These are phyloP conservation scores for Linderina pennispora DNA, from an alignment of 192 early-diverging fungal genomes.

Conservation along the genomic window DNA sequence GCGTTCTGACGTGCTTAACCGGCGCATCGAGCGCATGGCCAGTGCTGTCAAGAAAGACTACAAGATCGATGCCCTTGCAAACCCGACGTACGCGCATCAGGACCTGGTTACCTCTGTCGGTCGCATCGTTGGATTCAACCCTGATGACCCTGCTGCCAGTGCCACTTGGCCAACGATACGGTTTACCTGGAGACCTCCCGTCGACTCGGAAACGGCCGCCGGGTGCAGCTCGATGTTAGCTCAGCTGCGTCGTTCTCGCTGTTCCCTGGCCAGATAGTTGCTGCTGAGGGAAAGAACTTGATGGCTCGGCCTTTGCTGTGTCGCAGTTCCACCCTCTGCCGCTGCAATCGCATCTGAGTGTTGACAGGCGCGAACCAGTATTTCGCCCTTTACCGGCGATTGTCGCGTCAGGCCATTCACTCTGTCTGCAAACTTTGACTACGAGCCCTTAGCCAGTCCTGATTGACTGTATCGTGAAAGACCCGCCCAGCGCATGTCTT, in stretches of 20 bases:
- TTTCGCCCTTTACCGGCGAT: constrained; percentile 48
- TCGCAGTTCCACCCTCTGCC: constrained; percentile 54
- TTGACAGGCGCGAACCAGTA: constrained; percentile 1
- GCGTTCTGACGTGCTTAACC: constrained; percentile 33
- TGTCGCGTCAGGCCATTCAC: constrained; percentile 86
- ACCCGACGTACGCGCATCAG: constrained; percentile 51
- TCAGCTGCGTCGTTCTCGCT: constrained; percentile 57
- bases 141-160: constrained; percentile 52
- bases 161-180: constrained; percentile 32
- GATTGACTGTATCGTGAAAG: constrained; percentile 49
- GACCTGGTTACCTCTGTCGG: constrained; percentile 64
- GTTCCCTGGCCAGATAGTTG: constrained; percentile 89
- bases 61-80: constrained; percentile 40
- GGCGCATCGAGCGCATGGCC: constrained; percentile 44
- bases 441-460: constrained; percentile 75
- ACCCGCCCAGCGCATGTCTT: constrained; percentile 76
- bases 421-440: constrained; percentile 68
- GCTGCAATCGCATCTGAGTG: constrained; percentile 35
- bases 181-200: constrained; percentile 79
- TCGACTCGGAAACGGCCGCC: constrained; percentile 61
- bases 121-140: constrained; percentile 65
- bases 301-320: constrained; percentile 50
- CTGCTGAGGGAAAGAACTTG: constrained; percentile 59
- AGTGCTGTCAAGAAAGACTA: constrained; percentile 34
- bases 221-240: constrained; percentile 60